Base-by-base conservation (phyloP, 768 basidiomycete genomes). In the Boletus huronensis region DNA sequence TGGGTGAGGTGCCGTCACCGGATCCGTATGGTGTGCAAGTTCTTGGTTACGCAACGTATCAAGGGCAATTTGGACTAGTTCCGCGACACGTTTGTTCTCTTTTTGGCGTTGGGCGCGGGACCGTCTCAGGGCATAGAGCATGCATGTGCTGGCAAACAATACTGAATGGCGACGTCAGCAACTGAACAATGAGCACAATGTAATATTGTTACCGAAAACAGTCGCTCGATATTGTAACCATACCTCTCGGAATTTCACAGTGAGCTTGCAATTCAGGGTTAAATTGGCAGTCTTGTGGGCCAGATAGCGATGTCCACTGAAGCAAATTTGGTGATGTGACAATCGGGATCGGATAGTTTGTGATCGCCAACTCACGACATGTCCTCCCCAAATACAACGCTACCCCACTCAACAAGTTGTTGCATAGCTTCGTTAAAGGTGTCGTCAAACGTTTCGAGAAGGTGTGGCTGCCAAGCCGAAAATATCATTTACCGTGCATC, bases 41-140 rank as follows among this genome's bases (percentile, higher is more conserved):
- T 93, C 93, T 70, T 93, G 90, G 62, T 87, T 85, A 64, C 84
- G 86, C 68, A 94, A 78, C 17, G 84, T 82, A 60, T 90, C 87
- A 48, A 93, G 81, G 11, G 87, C 88, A 54, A 85, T 81, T 70
- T 88, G 87, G 23, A 92, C 91, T 47, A 93, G 77, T 62, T 81
- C 83, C 51, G 82, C 79, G 55, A 90, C 82, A 53, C 84, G 88
- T 61, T 77, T 79, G 54, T 72, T 76, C 69, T 93, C 88, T 8
- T 76, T 71, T 64, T 75, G 75, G 61, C 74, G 80, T 60, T 75
- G 79, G 53, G 78, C 76, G 57, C 82, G 74, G 61, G 36, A 46
- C 63, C 64, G 69, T 48, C 58, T 56, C n/a, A 73, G 25, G 49
- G 45, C 42, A 58, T 57, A 65, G 1, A 66, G 1, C 11, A 52